Evolutionary conservation across 1,284 basidiomycete genomes (phyloP).

Genomic region (Cutaneotrichosporon spelunceum): DNA sequence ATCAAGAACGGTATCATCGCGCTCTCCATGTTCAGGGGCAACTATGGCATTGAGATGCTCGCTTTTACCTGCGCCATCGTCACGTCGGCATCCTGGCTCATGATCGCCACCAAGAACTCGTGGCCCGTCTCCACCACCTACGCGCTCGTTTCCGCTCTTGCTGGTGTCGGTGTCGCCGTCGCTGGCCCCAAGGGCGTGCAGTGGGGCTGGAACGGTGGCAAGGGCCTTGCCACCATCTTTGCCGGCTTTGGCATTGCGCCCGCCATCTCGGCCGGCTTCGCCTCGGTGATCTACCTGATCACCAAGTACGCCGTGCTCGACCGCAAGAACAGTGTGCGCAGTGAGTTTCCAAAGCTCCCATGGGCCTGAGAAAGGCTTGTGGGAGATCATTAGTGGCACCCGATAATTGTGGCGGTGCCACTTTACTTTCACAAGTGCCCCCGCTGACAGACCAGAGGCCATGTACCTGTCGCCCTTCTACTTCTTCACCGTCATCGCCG

Average conservation of each 20-base stretch:
- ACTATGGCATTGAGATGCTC: constrained; percentile 54
- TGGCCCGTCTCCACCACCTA: constrained; percentile 55
- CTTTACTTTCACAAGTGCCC: no score
- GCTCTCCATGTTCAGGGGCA: constrained; percentile 47
- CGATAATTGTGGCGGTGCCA: no score
- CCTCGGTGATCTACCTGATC: constrained; percentile 50
- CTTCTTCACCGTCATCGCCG: constrained; percentile 50
- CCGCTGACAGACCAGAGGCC: constrained; percentile 20
- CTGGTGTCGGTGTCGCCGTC: constrained; percentile 55
- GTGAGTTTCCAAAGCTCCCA: no score
- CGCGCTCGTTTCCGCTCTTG: constrained; percentile 54
- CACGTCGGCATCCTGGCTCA: constrained; percentile 51
- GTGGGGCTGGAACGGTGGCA: constrained; percentile 56
- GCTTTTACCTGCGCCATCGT: constrained; percentile 53
- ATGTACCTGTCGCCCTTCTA: constrained; percentile 51
- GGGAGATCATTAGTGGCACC: no score
- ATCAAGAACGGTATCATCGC: constrained; percentile 56
- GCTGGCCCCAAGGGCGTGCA: constrained; percentile 50
- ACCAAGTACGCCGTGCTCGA: constrained; percentile 52
- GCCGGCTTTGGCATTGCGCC: constrained; percentile 52
- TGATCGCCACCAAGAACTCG: constrained; percentile 49
- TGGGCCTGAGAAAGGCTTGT: no score
- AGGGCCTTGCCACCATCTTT: constrained; percentile 54
- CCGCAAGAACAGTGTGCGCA: constrained; percentile 45
- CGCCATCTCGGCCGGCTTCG: constrained; percentile 52